Conservation (phyloP, 2,329 filamentous ascomycete species). For the Kalmusia sp. region DNA sequence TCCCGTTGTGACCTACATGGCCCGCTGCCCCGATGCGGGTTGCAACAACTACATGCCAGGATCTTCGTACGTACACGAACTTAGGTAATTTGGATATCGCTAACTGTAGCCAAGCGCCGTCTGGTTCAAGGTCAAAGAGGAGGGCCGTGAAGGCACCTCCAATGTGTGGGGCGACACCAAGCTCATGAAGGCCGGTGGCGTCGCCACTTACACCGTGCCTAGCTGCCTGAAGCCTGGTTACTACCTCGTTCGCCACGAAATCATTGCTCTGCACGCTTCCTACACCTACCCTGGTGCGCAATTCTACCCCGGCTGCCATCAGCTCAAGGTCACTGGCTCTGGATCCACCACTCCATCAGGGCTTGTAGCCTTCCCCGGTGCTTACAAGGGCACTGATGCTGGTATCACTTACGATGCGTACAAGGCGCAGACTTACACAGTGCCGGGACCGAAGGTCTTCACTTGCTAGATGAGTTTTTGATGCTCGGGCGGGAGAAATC, state of each 20-base stretch:
- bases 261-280: constrained; percentile 61
- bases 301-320: constrained; percentile 66
- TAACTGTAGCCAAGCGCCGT: constrained; percentile 46
- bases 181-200: constrained; percentile 54
- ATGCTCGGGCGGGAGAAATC: not conserved
- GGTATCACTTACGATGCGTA: constrained; percentile 63
- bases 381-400: constrained; percentile 58
- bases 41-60: constrained; percentile 60
- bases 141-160: constrained; percentile 58
- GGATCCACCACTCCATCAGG: constrained; percentile 51
- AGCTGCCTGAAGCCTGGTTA: constrained; percentile 60
- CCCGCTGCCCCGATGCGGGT: constrained; percentile 60
- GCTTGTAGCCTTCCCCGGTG: constrained; percentile 62
- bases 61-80: constrained; percentile 39
- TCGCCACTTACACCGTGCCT: constrained; percentile 62
- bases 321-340: constrained; percentile 61
- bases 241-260: constrained; percentile 66
- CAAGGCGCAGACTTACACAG: constrained; percentile 31
- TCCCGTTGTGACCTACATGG: constrained; percentile 67
- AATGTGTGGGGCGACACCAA: constrained; percentile 56
- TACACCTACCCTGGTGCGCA: constrained; percentile 61
- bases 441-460: constrained; percentile 21
- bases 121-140: constrained; percentile 65
- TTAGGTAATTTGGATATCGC: constrained; percentile 2
- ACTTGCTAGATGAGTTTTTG: constrained; percentile 10